phyloP scores from a whole-genome alignment of 352 stramenopile species.

The Phytophthora pluvialis region DNA sequence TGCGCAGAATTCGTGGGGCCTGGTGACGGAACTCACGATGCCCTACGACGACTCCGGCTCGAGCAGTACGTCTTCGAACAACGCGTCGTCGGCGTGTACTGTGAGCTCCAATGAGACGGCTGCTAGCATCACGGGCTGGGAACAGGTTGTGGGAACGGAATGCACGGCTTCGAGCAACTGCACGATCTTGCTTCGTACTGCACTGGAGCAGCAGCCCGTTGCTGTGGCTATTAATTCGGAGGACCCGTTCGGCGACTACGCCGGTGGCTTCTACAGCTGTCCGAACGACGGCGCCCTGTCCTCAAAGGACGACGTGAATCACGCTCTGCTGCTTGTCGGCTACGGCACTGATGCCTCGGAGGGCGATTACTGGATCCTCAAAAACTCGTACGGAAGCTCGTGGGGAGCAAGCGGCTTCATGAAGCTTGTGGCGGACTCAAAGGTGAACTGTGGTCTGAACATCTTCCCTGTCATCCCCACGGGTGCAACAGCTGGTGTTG shows the following conservation, averaged over 20 bases:
- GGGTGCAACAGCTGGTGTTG: conserved; percentile 54
- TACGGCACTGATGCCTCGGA: conserved; percentile 64
- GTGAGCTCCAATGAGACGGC: conserved; percentile 59
- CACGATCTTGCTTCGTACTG: conserved; percentile 56
- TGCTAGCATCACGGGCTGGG: conserved; percentile 75
- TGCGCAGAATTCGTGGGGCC: conserved; percentile 60
- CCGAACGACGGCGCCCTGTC: conserved; percentile 65
- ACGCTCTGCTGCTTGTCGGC: conserved; percentile 77
- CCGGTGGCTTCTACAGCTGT: conserved; percentile 71
- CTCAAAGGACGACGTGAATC: conserved; percentile 78
- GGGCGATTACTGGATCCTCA: conserved; percentile 85
- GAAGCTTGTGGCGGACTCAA: conserved; percentile 67
- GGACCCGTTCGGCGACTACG: conserved; percentile 76
- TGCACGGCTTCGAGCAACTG: conserved; percentile 60
- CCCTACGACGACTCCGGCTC: conserved; percentile 64
- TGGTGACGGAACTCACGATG: conserved; percentile 75
- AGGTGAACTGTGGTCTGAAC: conserved; percentile 81
- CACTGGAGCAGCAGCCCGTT: conserved; percentile 70
- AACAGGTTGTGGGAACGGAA: conserved; percentile 65
- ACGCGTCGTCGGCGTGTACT: conserved; percentile 37
- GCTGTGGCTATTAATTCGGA: conserved; percentile 81
- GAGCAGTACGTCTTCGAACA: conserved; percentile 27
- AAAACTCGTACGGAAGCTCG: conserved; percentile 79
- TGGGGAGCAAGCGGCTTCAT: conserved; percentile 77
- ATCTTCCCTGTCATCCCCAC: conserved; percentile 79